These are phyloP conservation scores for Rhodotorula taiwanensis DNA, from an alignment of 768 basidiomycete species.

Conservation along the genomic window DNA sequence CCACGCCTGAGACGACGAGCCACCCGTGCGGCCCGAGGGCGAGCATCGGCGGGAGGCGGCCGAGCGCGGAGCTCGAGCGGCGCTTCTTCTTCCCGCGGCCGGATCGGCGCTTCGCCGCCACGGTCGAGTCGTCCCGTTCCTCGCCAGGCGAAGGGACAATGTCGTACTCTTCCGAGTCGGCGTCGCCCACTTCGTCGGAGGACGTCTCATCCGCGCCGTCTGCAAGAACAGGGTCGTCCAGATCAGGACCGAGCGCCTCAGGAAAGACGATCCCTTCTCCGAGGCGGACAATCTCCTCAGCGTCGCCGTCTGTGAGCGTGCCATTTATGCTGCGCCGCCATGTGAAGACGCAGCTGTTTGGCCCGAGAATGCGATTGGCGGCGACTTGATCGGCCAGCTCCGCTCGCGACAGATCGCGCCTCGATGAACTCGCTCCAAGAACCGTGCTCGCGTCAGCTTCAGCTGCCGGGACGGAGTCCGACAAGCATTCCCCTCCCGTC, in stretches of 20 bases:
- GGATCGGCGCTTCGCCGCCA: background rate
- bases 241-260: background rate
- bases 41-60: slow-evolving; percentile 1
- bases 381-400: no score
- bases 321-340: background rate
- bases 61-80: background rate
- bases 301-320: background rate
- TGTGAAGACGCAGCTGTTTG: slow-evolving; percentile 33
- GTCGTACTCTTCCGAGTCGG: background rate
- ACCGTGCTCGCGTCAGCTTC: background rate
- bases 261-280: background rate
- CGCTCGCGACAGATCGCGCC: no score
- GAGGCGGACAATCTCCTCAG: slow-evolving; percentile 11
- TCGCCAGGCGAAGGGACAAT: background rate
- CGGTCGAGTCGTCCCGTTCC: background rate
- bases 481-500: background rate
- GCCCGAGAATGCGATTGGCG: slow-evolving; percentile 33
- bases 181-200: background rate
- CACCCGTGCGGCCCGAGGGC: slow-evolving; percentile 29
- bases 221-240: no score
- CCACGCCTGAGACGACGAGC: slow-evolving; percentile 24
- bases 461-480: background rate
- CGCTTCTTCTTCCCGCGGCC: no score
- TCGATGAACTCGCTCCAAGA: background rate
- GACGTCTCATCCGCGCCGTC: background rate